These are phyloP conservation scores for Solanum sejunctum DNA, from an alignment of 257 asterid species.

Conservation along the genomic window DNA sequence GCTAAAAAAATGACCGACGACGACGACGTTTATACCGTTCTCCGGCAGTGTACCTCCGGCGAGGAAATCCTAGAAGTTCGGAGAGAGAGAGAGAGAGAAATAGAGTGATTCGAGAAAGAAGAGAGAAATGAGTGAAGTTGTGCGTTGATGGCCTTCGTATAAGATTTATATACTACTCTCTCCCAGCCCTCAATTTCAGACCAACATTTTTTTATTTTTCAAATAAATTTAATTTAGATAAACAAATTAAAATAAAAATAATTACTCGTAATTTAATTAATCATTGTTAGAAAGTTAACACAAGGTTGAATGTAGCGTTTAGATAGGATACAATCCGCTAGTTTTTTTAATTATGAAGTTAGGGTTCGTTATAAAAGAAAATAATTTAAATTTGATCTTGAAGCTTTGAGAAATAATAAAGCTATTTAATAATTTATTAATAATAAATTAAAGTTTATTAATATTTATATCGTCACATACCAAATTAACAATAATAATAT, in stretches of 20 bases:
- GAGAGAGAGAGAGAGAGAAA: neutral
- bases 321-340: neutral
- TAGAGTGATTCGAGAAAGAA: neutral
- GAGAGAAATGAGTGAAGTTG: slow-evolving; percentile 2
- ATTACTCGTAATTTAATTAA: neutral
- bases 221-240: neutral
- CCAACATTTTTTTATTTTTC: slow-evolving; percentile 6
- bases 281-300: neutral
- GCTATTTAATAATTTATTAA: no score
- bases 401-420: no score
- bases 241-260: no score
- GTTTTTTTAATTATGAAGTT: no score
- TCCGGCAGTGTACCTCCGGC: neutral
- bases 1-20: neutral
- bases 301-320: neutral
- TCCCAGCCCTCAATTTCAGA: slow-evolving; percentile 43
- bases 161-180: slow-evolving; percentile 11
- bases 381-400: no score
- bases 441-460: no score
- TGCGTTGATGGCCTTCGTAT: neutral
- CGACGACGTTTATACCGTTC: neutral
- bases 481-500: no score
- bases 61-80: slow-evolving; percentile 8
- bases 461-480: no score
- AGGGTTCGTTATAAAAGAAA: no score